These are phyloP conservation scores for Neofusicoccum sp. DNA, from an alignment of 2,329 filamentous ascomycete species.

Conservation along the genomic window DNA sequence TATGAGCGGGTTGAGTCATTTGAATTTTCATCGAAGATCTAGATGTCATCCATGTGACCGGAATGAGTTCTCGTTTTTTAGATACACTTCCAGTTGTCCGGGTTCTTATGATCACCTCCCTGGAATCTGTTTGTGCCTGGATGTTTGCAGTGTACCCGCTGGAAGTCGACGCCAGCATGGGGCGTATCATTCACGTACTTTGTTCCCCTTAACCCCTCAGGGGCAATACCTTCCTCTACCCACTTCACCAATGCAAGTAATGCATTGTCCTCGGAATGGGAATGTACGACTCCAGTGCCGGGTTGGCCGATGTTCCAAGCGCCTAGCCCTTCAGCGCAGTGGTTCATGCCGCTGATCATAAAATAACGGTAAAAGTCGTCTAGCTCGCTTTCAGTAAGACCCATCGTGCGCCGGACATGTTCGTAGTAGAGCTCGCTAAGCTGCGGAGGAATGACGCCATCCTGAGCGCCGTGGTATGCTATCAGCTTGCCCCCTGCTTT, in stretches of 20 bases:
- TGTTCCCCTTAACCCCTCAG: constrained; percentile 43
- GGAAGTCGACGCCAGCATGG: constrained; percentile 26
- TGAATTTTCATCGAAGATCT: too few species aligned
- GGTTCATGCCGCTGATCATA: constrained; percentile 55
- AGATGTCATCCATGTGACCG: too few species aligned
- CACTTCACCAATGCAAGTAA: constrained; percentile 52
- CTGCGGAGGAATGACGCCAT: constrained; percentile 48
- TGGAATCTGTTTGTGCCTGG: constrained; percentile 39
- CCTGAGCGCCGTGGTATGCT: constrained; percentile 49
- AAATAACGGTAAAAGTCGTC: constrained; percentile 56
- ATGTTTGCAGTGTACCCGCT: constrained; percentile 38
- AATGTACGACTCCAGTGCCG: constrained; percentile 26
- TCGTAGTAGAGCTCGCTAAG: constrained; percentile 54
- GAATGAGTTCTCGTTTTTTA: too few species aligned
- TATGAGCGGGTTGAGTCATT: too few species aligned
- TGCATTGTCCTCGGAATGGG: constrained; percentile 47
- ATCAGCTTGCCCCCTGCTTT: constrained; percentile 50
- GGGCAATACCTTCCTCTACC: constrained; percentile 48
- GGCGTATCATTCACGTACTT: constrained; percentile 34
- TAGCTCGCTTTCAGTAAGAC: constrained; percentile 33
- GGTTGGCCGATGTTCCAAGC: constrained; percentile 42
- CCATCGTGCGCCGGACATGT: constrained; percentile 50
- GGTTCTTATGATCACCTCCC: constrained; percentile 34
- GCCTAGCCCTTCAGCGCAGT: constrained; percentile 54
- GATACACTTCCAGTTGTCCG: constrained; percentile 38